phyloP scores from a whole-genome alignment of 2,329 filamentous ascomycete species.

The Graphiopsis chlorocephala region DNA sequence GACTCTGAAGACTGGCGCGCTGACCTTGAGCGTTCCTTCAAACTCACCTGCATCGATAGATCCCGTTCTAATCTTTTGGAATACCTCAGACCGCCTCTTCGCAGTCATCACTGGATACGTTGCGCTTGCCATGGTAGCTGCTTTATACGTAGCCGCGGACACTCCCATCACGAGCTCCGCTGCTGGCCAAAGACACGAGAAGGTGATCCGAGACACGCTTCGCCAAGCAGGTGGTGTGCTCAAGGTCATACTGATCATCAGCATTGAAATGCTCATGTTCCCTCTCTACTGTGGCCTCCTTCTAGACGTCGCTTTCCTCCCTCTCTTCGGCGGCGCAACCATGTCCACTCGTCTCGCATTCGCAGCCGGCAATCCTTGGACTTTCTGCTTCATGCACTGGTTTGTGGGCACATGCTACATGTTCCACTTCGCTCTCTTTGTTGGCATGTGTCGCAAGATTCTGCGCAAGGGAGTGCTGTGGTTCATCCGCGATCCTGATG shows the following conservation, averaged over 20 bases:
- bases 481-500: conserved; percentile 96
- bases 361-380: conserved; percentile 74
- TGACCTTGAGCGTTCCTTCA: conserved; percentile 20
- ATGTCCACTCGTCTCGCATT: conserved; percentile 75
- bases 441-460: conserved; percentile 98
- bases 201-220: conserved; percentile 74
- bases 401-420: conserved; percentile 98
- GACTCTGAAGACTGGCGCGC: conserved; percentile 23
- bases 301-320: conserved; percentile 82
- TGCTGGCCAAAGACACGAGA: conserved; percentile 62
- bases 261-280: conserved; percentile 98
- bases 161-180: conserved; percentile 64
- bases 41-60: conserved; percentile 30
- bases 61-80: conserved; percentile 43
- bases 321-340: conserved; percentile 80
- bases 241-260: conserved; percentile 97
- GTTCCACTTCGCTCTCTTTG: conserved; percentile 98
- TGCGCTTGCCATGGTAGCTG: conserved; percentile 70
- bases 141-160: conserved; percentile 74
- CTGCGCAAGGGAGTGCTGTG: conserved; percentile 93
- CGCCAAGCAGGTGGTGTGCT: conserved; percentile 94
- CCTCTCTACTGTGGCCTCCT: conserved; percentile 92
- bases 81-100: conserved; percentile 56
- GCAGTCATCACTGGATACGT: conserved; percentile 80
- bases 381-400: conserved; percentile 96